These are phyloP conservation scores for Aspergillus hortae DNA, from an alignment of 2,329 filamentous ascomycete genomes.

Conservation along the genomic window DNA sequence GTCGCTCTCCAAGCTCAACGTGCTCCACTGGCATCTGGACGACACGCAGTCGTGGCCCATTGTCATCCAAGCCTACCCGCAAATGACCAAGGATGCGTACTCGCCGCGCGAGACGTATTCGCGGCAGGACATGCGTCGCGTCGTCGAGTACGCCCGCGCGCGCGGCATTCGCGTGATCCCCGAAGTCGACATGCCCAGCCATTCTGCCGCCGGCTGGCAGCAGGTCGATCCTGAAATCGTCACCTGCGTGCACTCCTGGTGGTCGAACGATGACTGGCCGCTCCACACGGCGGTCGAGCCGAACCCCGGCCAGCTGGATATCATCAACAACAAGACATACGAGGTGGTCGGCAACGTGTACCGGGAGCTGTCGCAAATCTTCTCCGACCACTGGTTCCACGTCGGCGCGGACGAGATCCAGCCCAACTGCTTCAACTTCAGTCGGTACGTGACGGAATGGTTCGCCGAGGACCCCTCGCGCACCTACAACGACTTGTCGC, in stretches of 20 bases:
- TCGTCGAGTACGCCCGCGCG: conserved; percentile 50
- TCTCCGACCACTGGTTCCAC: conserved; percentile 54
- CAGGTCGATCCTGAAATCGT: conserved; percentile 56
- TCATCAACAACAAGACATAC: conserved; percentile 55
- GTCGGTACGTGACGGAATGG: conserved; percentile 47
- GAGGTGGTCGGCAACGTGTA: conserved; percentile 54
- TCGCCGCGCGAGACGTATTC: conserved; percentile 48
- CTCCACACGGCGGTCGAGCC: conserved; percentile 56
- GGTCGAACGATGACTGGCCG: conserved; percentile 57
- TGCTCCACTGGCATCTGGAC: conserved; percentile 56
- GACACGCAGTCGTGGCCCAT: conserved; percentile 57
- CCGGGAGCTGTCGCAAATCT: conserved; percentile 49
- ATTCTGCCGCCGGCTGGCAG: conserved; percentile 54
- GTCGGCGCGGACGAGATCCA: conserved; percentile 56
- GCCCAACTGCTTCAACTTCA: conserved; percentile 57
- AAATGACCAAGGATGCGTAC: conserved; percentile 55
- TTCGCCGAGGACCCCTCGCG: conserved; percentile 50
- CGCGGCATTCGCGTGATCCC: conserved; percentile 59
- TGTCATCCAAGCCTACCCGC: conserved; percentile 47
- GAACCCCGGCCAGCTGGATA: conserved; percentile 55
- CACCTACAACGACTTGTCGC: conserved; percentile 50
- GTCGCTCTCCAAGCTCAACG: conserved; percentile 55
- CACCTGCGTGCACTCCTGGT: conserved; percentile 56
- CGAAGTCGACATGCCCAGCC: conserved; percentile 62
- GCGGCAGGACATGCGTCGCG: conserved; percentile 38